Evolutionary conservation across 106 monocot genomes (phyloP), one percentile per base, ranked within the genome.

Genomic region (Gastrodia elata): DNA sequence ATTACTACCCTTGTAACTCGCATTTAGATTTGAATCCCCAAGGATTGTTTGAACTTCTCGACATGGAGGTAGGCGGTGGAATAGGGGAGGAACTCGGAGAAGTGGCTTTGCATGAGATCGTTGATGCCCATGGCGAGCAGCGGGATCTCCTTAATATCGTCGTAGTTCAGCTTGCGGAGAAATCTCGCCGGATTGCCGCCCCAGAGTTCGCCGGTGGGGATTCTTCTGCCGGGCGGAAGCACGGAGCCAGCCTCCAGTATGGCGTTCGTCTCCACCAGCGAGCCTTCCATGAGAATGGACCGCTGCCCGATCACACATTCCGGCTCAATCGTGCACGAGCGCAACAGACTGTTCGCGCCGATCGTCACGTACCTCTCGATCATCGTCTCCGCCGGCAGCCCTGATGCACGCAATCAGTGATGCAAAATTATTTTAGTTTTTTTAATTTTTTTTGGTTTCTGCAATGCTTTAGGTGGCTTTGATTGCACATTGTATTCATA

Each of bases 221-320:
- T 89, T 41, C 92, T 80, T 8, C 96, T 75, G 0, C 92, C 87
- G 2, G 92, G 96, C 5, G 92, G 96, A 39, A 96, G 79, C 10
- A 96, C 92, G 26, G 96, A 90, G 11, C 96, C 96, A 10, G 96
- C 89, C 79, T 92, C 89, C 11, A 96, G 82, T 55, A 96, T 96
- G 8, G 96, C 84, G 68, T 96, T 96, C 71, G 89, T 96, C 75
- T 96, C 96, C 9, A 96, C 86, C 52, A 96, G 64, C 6, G 96
- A 92, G 46, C 96, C 96, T 82, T 96, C 96, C 92, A 96, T 86
- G 30, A 96, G 89, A 64, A 96, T 83, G 28, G 92, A 96, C 67
- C 82, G 89, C 76, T 96, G 96, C 4, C 96, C 96, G 5, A 96
- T 85, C 70, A 96, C 90, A 65, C 96, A 92, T 57, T 96, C 92